These are phyloP conservation scores for Pichia sp. DNA, from an alignment of 1,139 yeast genomes.

Conservation along the genomic window DNA sequence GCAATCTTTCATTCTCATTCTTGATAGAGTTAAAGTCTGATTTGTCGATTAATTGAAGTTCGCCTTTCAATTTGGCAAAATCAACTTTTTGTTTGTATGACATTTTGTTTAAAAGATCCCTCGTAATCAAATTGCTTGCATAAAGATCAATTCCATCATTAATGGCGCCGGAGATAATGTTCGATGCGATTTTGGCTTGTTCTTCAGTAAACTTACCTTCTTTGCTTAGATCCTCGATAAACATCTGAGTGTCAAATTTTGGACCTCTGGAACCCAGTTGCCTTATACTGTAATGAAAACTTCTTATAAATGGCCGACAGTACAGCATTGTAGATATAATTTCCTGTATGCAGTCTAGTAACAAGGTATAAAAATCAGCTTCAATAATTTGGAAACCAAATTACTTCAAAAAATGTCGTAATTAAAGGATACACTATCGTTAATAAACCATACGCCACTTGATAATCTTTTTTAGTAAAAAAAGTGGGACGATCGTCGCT, in stretches of 20 bases:
- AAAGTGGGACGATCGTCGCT: no score
- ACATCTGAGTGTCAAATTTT: conserved; percentile 71
- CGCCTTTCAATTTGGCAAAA: conserved; percentile 89
- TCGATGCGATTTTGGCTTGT: conserved; percentile 78
- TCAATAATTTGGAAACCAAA: no score
- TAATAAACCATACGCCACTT: no score
- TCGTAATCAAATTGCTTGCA: conserved; percentile 68
- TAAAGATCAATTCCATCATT: conserved; percentile 76
- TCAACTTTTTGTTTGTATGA: conserved; percentile 95
- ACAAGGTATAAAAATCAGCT: no score
- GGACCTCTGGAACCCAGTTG: conserved; percentile 24
- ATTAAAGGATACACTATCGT: no score
- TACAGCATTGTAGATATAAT: no score
- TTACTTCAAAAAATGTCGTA: no score
- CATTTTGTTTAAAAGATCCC: conserved; percentile 72
- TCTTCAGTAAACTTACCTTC: conserved; percentile 60
- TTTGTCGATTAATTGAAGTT: conserved; percentile 79
- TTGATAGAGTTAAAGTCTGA: conserved; percentile 75
- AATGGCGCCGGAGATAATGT: conserved; percentile 66
- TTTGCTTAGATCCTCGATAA: conserved; percentile 57
- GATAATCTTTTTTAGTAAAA: no score
- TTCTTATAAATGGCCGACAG: no score
- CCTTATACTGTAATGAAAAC: no score
- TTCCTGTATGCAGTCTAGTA: no score
- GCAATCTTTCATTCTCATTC: conserved; percentile 80